A percentile compares a stretch with the other conserved stretches of the same genome.
phyloP scores from a whole-genome alignment of 495 filamentous ascomycete species.

The Neurospora terricola region DNA sequence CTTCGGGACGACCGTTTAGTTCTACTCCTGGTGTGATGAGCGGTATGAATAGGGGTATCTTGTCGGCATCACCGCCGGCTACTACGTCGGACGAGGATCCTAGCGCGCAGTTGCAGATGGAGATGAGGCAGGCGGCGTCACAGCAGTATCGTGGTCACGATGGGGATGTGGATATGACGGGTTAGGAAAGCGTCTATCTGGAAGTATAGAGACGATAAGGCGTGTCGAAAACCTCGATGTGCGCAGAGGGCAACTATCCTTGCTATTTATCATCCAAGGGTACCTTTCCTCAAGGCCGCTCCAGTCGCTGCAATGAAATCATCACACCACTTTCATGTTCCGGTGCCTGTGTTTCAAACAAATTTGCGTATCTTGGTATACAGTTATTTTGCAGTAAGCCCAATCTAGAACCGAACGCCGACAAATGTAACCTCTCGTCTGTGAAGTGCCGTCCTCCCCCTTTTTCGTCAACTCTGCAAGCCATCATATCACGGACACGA shows the following conservation, averaged over 20 bases:
- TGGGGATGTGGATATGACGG: constrained; percentile 52
- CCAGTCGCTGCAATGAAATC: background rate
- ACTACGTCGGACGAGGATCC: constrained; percentile 23
- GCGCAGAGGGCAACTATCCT: background rate
- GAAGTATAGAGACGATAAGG: background rate
- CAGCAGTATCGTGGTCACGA: constrained; percentile 17
- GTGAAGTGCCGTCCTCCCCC: background rate
- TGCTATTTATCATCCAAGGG: background rate
- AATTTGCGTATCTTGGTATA: background rate
- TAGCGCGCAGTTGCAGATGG: constrained; percentile 34
- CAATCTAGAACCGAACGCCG: background rate
- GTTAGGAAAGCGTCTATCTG: constrained; percentile 12
- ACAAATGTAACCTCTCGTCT: background rate
- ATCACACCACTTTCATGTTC: background rate
- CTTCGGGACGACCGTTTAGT: background rate
- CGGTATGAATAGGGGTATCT: constrained; percentile 5
- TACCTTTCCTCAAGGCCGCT: background rate
- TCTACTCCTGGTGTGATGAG: constrained; percentile 17
- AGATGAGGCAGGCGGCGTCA: constrained; percentile 32
- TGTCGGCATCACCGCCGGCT: background rate
- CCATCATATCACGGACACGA: background rate
- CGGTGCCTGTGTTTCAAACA: background rate
- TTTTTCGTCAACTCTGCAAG: background rate
- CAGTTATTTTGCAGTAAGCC: background rate
- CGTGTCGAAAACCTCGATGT: background rate